phyloP scores from a whole-genome alignment of 1,139 yeast species.

The Saccharomycopsis crataegensis region DNA sequence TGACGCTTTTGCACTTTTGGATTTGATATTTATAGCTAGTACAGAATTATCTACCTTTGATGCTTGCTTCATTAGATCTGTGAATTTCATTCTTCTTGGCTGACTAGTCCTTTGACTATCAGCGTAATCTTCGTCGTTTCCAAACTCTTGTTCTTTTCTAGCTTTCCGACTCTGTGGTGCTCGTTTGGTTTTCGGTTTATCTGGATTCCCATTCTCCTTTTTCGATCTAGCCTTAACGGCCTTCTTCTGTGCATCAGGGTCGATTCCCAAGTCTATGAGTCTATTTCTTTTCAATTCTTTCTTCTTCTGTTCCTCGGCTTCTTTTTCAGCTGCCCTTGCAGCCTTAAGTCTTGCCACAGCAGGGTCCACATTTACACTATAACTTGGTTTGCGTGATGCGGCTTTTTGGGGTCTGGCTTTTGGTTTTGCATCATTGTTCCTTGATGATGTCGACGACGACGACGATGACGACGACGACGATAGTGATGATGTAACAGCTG shows the following conservation, averaged over 20 bases:
- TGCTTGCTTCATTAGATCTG: slow-evolving; percentile 66
- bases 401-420: not conserved
- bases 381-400: not conserved
- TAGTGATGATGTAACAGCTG: too few relatives aligned
- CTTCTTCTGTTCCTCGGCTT: slow-evolving; percentile 33
- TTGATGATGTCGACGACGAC: not conserved
- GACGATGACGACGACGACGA: too few relatives aligned
- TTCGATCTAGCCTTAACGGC: not conserved
- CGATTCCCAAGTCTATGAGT: slow-evolving; percentile 10
- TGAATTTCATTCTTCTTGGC: slow-evolving; percentile 37
- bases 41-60: slow-evolving; percentile 31
- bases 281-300: slow-evolving; percentile 20
- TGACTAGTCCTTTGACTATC: not conserved
- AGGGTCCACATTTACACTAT: slow-evolving; percentile 26
- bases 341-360: slow-evolving; percentile 53
- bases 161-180: not conserved
- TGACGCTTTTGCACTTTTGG: not conserved
- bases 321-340: slow-evolving; percentile 49
- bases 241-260: slow-evolving; percentile 5
- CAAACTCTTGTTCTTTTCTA: not conserved
- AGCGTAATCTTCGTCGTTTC: not conserved
- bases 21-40: slow-evolving; percentile 11
- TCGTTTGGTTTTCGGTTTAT: not conserved
- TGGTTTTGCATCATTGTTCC: not conserved
- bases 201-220: not conserved